phyloP scores from a whole-genome alignment of 2,329 filamentous ascomycete species.

The Trichoderma gracile region DNA sequence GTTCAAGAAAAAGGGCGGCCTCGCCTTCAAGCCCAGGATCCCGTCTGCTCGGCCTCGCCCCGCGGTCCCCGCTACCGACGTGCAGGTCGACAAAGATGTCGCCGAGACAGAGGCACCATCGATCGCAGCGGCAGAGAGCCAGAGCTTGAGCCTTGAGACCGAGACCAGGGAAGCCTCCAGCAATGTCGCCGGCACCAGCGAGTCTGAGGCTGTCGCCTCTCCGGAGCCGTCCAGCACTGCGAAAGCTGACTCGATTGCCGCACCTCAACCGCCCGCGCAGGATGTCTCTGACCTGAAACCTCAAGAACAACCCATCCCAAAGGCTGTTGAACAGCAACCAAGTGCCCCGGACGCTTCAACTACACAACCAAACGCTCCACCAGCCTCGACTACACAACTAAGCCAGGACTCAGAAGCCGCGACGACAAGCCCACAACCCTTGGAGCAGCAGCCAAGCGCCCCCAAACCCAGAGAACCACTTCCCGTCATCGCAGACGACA shows the following conservation, averaged over 20 bases:
- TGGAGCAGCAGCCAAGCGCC: not conserved
- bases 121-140: slow-evolving; percentile 2
- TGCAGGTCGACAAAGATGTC: slow-evolving; percentile 19
- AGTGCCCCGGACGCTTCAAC: not conserved
- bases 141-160: not conserved
- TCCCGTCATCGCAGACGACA: slow-evolving; percentile 10
- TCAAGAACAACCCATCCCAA: not conserved
- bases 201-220: slow-evolving; percentile 8
- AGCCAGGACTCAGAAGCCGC: not conserved
- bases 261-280: slow-evolving; percentile 5
- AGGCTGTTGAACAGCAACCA: not conserved
- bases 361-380: not conserved
- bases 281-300: slow-evolving; percentile 6
- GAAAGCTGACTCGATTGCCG: not conserved
- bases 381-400: not conserved
- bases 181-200: not conserved
- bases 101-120: slow-evolving; percentile 4
- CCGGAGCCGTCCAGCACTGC: slow-evolving; percentile 1
- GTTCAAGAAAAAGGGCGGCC: slow-evolving; percentile 65
- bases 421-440: not conserved
- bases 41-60: slow-evolving; percentile 55
- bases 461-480: not conserved
- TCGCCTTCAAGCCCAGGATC: slow-evolving; percentile 70
- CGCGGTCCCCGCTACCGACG: slow-evolving; percentile 42
- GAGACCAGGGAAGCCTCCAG: not conserved